Base-by-base conservation (phyloP, 192 early-diverging fungal genomes). In the Dissophora globulifera region DNA sequence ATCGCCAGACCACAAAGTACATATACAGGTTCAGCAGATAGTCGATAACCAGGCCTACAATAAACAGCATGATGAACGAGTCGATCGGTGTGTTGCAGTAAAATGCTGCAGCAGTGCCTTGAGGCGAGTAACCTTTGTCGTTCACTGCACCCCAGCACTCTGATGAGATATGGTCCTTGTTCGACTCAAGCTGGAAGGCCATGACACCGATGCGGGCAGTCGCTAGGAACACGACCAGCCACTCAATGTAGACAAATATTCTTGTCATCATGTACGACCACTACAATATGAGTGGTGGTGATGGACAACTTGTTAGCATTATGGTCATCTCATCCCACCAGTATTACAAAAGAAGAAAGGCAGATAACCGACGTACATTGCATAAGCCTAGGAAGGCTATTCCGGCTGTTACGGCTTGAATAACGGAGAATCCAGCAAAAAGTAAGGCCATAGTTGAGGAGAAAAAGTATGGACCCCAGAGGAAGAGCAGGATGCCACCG, bases 261-360 rank as follows among this genome's bases (percentile, higher is more conserved):
- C 72, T 76, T 6, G 72, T 76, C 63, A 76, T 31, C 72, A 76
- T 76, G 53, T 76, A 76, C 2, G 72, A 76, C 72, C 63, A 76
- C 72, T 76, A 67, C 38, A 3, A 31, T 47, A 9, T 15, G 22
- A 32, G 4, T 19, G 16, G 10, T 13, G 22, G 31, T 13, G 27
- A 38, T n/a, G n/a, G n/a, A n/a, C n/a, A n/a, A n/a, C n/a, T n/a
- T n/a, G n/a, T n/a, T n/a, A n/a, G n/a, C n/a, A n/a, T n/a, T n/a
- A n/a, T n/a, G n/a, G n/a, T n/a, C n/a, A n/a, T n/a, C n/a, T n/a
- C n/a, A n/a, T n/a, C n/a, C n/a, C n/a, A n/a, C n/a, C n/a, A n/a
- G n/a, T n/a, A 38, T 38, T 9, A 38, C 35, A 38, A 38, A 38
- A 25, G 26, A 25, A 61, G 22, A 54, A 15, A 40, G n/a, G n/a